These are phyloP conservation scores for Parafenestella ontariensis DNA, from an alignment of 2,329 filamentous ascomycete species.

Conservation along the genomic window DNA sequence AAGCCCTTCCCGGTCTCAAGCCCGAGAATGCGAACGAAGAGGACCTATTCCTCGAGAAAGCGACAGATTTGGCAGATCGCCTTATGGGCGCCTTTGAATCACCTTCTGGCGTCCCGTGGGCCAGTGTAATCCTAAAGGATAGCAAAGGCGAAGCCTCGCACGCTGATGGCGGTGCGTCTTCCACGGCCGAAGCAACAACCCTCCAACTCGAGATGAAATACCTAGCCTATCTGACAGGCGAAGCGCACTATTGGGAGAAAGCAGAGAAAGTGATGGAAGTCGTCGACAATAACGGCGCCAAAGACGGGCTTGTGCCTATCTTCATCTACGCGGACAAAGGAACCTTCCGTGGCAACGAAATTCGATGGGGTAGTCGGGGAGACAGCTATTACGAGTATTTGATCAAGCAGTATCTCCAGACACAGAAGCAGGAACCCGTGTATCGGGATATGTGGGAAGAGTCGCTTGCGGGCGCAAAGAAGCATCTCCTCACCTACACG, in stretches of 20 bases:
- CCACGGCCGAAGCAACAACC: constrained; percentile 90
- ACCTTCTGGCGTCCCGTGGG: constrained; percentile 83
- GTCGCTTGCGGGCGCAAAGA: constrained; percentile 81
- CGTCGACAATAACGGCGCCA: constrained; percentile 78
- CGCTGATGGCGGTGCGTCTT: constrained; percentile 84
- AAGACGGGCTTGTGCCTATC: constrained; percentile 89
- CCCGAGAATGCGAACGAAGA: constrained; percentile 77
- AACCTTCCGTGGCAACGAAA: constrained; percentile 81
- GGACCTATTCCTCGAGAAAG: constrained; percentile 95
- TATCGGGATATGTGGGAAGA: constrained; percentile 96
- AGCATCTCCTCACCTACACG: constrained; percentile 91
- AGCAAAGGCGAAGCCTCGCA: constrained; percentile 81
- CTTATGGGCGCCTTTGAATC: constrained; percentile 89
- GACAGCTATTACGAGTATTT: constrained; percentile 99
- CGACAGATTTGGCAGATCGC: constrained; percentile 88
- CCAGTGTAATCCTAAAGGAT: constrained; percentile 86
- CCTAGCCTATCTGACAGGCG: constrained; percentile 90
- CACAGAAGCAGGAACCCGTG: constrained; percentile 80
- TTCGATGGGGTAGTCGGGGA: constrained; percentile 89
- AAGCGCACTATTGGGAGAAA: constrained; percentile 89
- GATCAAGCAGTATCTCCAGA: constrained; percentile 98
- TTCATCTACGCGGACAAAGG: constrained; percentile 83
- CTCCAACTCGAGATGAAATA: constrained; percentile 98
- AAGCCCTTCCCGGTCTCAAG: constrained; percentile 78
- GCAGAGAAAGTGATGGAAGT: constrained; percentile 92